Evolutionary conservation across 129 eudicot species (phyloP), one percentile per base, ranked within the genome.

Genomic region (Flaveria trinervia): DNA sequence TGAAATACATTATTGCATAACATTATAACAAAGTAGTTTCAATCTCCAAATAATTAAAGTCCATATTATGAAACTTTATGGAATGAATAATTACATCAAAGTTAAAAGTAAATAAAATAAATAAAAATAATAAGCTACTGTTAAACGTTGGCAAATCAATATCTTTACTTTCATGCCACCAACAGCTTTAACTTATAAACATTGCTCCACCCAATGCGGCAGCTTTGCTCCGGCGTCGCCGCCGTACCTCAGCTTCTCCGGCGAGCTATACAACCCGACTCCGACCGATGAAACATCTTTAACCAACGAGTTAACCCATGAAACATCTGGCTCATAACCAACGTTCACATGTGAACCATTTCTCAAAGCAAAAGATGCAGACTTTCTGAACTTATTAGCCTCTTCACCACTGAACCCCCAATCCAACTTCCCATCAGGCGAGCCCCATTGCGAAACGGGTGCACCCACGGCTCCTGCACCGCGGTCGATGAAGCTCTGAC

Each of bases 291-390:
- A 83, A 49, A 87, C 98, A 78, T 93, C 98, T 78, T 90, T 93
- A 17, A 93, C 98, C 85, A 93, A 33, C 5, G 98, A 82, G 69
- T 88, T 84, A 36, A 88, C 98, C 98, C 97, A 90, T 2, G 98
- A 90, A 30, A 93, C 96, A 68, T 90, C 98, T 0, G 92, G 96
- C 83, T 90, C 98, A 17, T 70, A 25, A 48, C 82, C 71, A 14
- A 70, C 76, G 61, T 77, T 82, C 44, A 66, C 44, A 4, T 70
- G 72, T 43, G 76, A 77, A 3, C 92, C 89, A 75, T 84, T 85
- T 68, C 93, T 74, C 12, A 75, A 23, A 69, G 89, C 98, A 52
- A 93, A 93, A 12, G 98, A 93, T 5, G 92, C 92, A 7, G 98
- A 93, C 79, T 89, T 93, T 73, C 73, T 86, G 0, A 89, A 83